Evolutionary conservation across 176 grass and related monocot species (phyloP).

Genomic region (Eremochloa ophiuroides): DNA sequence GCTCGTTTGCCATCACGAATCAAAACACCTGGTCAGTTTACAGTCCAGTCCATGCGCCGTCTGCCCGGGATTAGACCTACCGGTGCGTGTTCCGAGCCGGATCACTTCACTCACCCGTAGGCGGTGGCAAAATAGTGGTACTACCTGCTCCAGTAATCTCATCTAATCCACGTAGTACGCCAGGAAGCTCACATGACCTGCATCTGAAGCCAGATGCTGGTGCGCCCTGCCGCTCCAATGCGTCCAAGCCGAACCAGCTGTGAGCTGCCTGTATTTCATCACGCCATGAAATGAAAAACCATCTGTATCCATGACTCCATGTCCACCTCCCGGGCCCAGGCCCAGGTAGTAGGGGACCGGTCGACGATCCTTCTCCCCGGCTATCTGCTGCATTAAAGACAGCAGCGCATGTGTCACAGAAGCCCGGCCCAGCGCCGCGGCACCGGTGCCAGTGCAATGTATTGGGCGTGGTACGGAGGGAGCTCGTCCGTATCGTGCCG

Average conservation of each 20-base stretch:
- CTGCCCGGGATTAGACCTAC: neutral
- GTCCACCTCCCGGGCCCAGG: neutral
- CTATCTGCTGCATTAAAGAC: neutral
- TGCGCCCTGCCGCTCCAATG: slow-evolving; percentile 22
- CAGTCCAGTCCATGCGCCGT: neutral
- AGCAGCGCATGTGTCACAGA: slow-evolving; percentile 18
- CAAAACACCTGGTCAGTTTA: neutral
- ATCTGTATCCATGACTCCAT: neutral
- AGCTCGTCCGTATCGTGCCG: slow-evolving; percentile 30
- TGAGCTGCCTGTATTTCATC: slow-evolving; percentile 20
- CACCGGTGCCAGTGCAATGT: slow-evolving; percentile 30
- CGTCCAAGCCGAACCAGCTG: slow-evolving; percentile 42
- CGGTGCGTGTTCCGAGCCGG: neutral
- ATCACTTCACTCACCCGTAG: neutral
- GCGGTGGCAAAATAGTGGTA: neutral
- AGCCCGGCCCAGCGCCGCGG: neutral
- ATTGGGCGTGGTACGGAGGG: slow-evolving; percentile 19
- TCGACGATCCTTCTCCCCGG: slow-evolving; percentile 13
- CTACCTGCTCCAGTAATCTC: neutral
- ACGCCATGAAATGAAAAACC: slow-evolving; percentile 12
- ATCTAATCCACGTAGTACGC: neutral
- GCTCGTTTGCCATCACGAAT: neutral
- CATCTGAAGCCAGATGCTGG: neutral
- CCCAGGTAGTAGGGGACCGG: slow-evolving; percentile 18
- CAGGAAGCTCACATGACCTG: slow-evolving; percentile 29